These are phyloP conservation scores for Trypanosoma melophagium DNA, from an alignment of 208 protist species.

Conservation along the genomic window DNA sequence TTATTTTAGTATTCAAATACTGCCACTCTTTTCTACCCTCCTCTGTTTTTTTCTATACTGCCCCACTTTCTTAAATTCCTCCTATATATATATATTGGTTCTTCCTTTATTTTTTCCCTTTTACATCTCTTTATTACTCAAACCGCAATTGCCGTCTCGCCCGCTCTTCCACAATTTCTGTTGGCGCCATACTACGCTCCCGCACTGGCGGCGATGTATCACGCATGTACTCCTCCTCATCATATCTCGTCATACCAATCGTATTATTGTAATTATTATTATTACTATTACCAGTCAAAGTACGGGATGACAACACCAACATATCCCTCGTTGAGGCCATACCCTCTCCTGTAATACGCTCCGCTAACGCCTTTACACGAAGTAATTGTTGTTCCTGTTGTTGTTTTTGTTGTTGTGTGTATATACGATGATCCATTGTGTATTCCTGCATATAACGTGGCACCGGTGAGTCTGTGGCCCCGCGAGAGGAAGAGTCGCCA, in stretches of 20 bases:
- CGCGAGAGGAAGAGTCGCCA: neutral
- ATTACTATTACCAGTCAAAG: too few relatives aligned
- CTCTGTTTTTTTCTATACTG: too few relatives aligned
- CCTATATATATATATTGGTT: constrained; percentile 7
- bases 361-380: neutral
- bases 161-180: constrained; percentile 31
- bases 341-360: neutral
- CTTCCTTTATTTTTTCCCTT: too few relatives aligned
- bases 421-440: too few relatives aligned
- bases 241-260: neutral
- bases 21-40: neutral
- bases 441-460: neutral
- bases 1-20: neutral
- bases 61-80: too few relatives aligned
- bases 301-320: neutral
- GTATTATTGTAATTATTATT: too few relatives aligned
- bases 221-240: constrained; percentile 5
- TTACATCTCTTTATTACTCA: constrained; percentile 13
- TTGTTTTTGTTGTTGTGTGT: too few relatives aligned
- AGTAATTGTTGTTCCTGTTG: too few relatives aligned
- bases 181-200: constrained; percentile 52
- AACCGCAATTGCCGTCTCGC: neutral
- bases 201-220: constrained; percentile 49
- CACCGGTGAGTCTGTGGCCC: neutral
- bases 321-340: neutral